Conservation (phyloP, 1,139 yeast genomes). For the Pichia cactophila region DNA sequence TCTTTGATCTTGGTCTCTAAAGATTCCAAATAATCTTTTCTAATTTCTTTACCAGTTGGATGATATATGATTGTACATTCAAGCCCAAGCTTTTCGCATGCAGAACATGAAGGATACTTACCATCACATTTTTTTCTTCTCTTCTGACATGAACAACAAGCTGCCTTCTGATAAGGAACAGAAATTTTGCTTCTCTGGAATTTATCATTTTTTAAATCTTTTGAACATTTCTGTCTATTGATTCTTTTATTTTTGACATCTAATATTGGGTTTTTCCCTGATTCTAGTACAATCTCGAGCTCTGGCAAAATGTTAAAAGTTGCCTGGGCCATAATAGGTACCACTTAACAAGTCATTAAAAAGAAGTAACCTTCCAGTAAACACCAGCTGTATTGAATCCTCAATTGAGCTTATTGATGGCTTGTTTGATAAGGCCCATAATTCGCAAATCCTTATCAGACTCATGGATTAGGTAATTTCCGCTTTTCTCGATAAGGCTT, state of each 20-base stretch:
- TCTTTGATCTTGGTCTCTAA: conserved; percentile 35
- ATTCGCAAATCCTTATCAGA: background rate
- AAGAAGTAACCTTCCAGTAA: no score
- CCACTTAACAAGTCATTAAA: no score
- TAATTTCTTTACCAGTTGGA: conserved; percentile 44
- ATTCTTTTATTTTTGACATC: background rate
- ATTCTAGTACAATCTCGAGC: background rate
- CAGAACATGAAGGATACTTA: conserved; percentile 40
- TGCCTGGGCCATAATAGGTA: background rate
- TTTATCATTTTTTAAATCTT: background rate
- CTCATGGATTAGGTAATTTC: background rate
- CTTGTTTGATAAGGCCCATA: background rate
- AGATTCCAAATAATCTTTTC: conserved; percentile 40
- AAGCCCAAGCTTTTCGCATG: conserved; percentile 35
- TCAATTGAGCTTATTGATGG: no score
- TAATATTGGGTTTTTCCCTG: background rate
- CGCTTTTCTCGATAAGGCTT: background rate
- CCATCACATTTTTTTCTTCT: conserved; percentile 49
- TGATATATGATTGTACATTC: conserved; percentile 46
- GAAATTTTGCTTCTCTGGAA: no score
- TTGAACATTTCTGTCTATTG: background rate
- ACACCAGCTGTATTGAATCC: no score
- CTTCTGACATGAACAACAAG: conserved; percentile 26
- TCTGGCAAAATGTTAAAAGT: background rate
- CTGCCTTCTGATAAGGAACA: conserved; percentile 23